Conservation (phyloP, 2,329 filamentous ascomycete species). For the Venturia carpophila region DNA sequence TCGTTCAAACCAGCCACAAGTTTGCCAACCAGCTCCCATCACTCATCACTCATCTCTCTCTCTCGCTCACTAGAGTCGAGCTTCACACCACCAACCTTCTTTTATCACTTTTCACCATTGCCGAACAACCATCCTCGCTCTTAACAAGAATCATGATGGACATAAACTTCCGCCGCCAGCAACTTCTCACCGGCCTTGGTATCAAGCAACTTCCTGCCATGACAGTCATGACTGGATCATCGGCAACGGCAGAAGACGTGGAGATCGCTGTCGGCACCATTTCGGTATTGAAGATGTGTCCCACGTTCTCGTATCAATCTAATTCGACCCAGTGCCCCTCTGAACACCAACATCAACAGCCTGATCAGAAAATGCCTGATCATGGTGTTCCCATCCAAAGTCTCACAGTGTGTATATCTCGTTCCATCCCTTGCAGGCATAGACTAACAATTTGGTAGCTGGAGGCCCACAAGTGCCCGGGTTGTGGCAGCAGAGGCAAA, state of each 20-base stretch:
- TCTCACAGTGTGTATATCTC: not conserved
- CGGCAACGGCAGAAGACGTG: not conserved
- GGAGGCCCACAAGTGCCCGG: conserved; percentile 14
- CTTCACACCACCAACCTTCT: not conserved
- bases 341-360: not conserved
- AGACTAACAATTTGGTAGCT: not conserved
- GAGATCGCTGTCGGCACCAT: not conserved
- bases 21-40: not conserved
- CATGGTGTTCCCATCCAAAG: not conserved
- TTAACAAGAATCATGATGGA: conserved; percentile 7
- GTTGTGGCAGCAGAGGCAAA: conserved; percentile 3
- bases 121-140: conserved; percentile 11
- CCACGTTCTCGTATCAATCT: not conserved
- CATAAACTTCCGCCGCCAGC: conserved; percentile 13
- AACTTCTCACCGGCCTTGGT: conserved; percentile 8
- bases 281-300: not conserved
- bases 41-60: not conserved
- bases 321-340: not conserved
- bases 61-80: not conserved
- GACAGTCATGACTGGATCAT: conserved; percentile 5
- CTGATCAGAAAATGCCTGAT: not conserved
- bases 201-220: conserved; percentile 12
- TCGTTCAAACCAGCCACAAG: not conserved
- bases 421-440: not conserved
- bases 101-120: not conserved